Conservation (phyloP, 2,329 filamentous ascomycete species). For the Botrytis porri region DNA sequence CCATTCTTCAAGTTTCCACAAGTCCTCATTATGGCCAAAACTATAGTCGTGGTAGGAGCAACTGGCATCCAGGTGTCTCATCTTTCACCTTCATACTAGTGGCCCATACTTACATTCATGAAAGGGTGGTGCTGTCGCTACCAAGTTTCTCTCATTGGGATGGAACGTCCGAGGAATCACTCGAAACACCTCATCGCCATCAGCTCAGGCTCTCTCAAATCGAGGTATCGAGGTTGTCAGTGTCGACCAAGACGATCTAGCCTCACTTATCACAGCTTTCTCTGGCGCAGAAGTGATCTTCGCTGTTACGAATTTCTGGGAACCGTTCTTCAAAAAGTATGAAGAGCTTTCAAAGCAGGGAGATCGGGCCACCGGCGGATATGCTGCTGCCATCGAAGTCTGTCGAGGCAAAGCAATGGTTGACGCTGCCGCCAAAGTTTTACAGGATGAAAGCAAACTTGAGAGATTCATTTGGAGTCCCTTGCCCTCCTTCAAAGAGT, state of each 20-base stretch:
- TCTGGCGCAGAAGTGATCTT: slow-evolving; percentile 41
- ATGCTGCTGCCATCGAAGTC: slow-evolving; percentile 14
- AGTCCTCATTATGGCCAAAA: background rate
- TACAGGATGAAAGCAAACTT: background rate
- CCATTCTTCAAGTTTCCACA: background rate
- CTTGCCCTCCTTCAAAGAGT: background rate
- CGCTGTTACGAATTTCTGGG: slow-evolving; percentile 40
- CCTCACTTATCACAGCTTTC: slow-evolving; percentile 36
- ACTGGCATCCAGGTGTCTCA: background rate
- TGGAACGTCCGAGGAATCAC: slow-evolving; percentile 47
- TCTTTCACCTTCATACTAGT: background rate
- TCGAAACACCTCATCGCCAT: slow-evolving; percentile 43
- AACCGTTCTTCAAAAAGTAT: slow-evolving; percentile 24
- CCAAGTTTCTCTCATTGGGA: slow-evolving; percentile 44
- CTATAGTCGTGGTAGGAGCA: background rate
- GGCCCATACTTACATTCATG: background rate
- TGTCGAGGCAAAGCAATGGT: background rate
- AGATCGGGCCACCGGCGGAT: slow-evolving; percentile 27
- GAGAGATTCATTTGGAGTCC: background rate
- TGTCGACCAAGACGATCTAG: slow-evolving; percentile 29
- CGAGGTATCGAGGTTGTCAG: slow-evolving; percentile 46
- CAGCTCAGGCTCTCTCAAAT: slow-evolving; percentile 41
- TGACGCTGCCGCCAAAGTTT: background rate
- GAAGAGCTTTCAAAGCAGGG: slow-evolving; percentile 22
- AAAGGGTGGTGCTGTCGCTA: slow-evolving; percentile 48